Evolutionary conservation across 768 basidiomycete genomes (phyloP).

Genomic region (Ephemerocybe angulata): DNA sequence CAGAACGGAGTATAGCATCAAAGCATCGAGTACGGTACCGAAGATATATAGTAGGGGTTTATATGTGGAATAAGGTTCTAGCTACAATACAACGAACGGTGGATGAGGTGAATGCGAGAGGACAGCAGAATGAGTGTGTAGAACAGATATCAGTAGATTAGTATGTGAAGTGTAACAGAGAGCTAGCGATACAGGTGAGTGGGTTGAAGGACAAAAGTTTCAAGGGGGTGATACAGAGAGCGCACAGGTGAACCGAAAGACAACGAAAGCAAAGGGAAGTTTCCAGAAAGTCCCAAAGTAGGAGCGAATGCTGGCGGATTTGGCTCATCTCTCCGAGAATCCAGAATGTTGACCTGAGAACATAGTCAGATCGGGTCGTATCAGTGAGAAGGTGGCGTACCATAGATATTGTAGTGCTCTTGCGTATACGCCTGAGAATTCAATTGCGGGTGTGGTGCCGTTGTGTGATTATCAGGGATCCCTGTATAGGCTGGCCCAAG

Average conservation of each 20-base stretch:
- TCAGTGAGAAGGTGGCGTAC: constrained; percentile 12
- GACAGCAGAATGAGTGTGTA: neutral
- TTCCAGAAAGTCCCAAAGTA: too few species aligned
- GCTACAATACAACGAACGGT: neutral
- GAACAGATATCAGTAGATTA: too few species aligned
- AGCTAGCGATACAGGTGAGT: too few species aligned
- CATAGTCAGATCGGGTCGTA: neutral
- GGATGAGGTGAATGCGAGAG: neutral
- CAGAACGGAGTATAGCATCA: neutral
- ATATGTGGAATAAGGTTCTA: neutral
- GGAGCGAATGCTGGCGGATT: too few species aligned
- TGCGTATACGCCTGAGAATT: constrained; percentile 22
- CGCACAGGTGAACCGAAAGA: too few species aligned
- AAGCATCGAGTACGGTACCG: neutral
- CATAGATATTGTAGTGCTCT: constrained; percentile 25
- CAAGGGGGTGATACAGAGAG: too few species aligned
- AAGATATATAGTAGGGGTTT: neutral
- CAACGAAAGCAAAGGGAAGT: neutral
- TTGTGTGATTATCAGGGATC: constrained; percentile 17
- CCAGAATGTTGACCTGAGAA: constrained; percentile 2
- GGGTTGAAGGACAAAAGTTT: too few species aligned
- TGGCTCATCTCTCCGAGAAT: constrained; percentile 7
- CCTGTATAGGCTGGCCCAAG: constrained; percentile 39
- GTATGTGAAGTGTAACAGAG: too few species aligned
- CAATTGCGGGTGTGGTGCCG: constrained; percentile 6